Evolutionary conservation across 2,329 filamentous ascomycete genomes (phyloP), one percentile per base, ranked within the genome.

Genomic region (Sarocladiaceae sp.): DNA sequence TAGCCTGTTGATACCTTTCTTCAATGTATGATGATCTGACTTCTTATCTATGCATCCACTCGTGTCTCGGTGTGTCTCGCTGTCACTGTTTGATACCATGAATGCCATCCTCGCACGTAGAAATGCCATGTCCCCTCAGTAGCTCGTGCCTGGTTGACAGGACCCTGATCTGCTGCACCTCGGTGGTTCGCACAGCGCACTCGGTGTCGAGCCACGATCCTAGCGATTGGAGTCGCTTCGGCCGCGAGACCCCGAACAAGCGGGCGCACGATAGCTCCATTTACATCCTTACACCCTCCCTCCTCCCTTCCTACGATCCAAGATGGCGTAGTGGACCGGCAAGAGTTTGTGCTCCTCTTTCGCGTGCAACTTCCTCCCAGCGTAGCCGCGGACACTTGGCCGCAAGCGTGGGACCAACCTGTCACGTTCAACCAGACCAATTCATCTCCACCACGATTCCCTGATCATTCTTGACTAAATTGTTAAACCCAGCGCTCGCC

Each of bases 1-100:
- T 31, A 48, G 26, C 47, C 33, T 50, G 31, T 26, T 37, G 47
- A 50, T 50, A 50, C 26, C 44, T 48, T 31, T 48, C 29, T 10
- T n/a, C 26, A 20, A 48, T 46, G 40, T 48, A 48, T 48, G 25
- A 48, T 48, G 44, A 48, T 26, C 25, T 28, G 23, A 12, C 26
- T 33, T 31, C 22, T 33, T 48, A 22, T n/a, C 18, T 44, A n/a
- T 28, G 23, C 18, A 6, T 44, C 37, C 37, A 40, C 37, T 28
- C 37, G 17, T 42, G 12, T 22, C 17, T 42, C 17, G 37, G 17
- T 25, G 8, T 33, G 37, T 42, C 37, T 42, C 37, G 22, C 37
- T 23, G 37, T 7, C 33, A n/a, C 18, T 7, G 15, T 17, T 36
- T 7, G 33, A 36, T 5, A 5, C 18, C 15, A 10, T 12, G 6